Evolutionary conservation across 164 flowering plant species (phyloP), one percentile per base, ranked within the genome.

Genomic region (Piper longum): DNA sequence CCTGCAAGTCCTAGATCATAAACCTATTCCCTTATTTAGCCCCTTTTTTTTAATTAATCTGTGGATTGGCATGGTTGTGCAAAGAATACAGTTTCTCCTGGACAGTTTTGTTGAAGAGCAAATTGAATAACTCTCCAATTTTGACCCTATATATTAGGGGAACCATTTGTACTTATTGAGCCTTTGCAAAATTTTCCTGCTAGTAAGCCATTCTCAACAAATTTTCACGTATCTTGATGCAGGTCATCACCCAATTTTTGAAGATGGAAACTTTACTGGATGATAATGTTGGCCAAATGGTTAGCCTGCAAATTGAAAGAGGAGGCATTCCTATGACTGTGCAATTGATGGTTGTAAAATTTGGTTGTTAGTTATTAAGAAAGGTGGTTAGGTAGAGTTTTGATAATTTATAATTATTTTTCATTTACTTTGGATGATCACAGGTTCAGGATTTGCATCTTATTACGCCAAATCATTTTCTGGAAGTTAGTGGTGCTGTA

Each of bases 401-500:
- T 48, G 52, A 8, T 48, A 5, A 1, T 48, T 1, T 5, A 0
- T 48, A 48, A 9, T 48, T 12, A 5, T 2, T 9, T 48, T 9
- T 5, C 9, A 9, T 9, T 48, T 2, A 9, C 7, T 48, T 48
- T 3, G 12, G 8, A 14, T 12, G 52, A 48, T 48, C 14, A 74
- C 85, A 91, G 98, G 95, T 91, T 77, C 95, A 91, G 72, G 88
- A 92, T 80, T 75, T 92, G 70, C 96, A 89, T 69, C 80, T 86
- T 52, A 79, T 89, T 63, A 92, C 98, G 54, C 98, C 98, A 56
- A 78, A 80, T 62, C 71, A 75, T 71, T 92, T 92, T 76, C 75
- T 92, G 75, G 96, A 92, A 87, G 84, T 92, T 54, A 89, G 96
- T 77, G 98, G 98, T 71, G 96, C 88, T 55, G 89, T 89, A 57